These are phyloP conservation scores for Smithsoniella earleae DNA, from an alignment of 163 green algal species.

Conservation along the genomic window DNA sequence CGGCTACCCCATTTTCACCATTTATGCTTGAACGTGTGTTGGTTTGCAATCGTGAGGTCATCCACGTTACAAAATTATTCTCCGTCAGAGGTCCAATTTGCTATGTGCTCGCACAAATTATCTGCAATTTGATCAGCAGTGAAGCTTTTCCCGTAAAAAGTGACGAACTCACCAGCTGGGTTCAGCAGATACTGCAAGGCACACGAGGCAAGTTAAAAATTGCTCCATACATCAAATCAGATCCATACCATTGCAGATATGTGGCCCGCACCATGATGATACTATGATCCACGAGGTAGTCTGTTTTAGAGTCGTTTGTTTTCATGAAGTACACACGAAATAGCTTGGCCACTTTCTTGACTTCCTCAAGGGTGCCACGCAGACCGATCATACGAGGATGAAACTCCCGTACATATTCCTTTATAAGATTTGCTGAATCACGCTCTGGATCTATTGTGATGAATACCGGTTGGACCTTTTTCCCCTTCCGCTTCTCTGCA, in stretches of 20 bases:
- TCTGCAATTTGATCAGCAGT: conserved; percentile 47
- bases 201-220: background rate
- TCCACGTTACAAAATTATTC: no score
- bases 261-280: conserved; percentile 95
- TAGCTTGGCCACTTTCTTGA: conserved; percentile 58
- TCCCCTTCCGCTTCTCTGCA: conserved; percentile 49
- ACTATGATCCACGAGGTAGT: conserved; percentile 96
- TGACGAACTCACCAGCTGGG: conserved; percentile 88
- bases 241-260: no score
- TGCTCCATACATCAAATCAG: no score
- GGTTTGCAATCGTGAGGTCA: no score
- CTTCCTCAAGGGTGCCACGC: conserved; percentile 66
- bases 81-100: no score
- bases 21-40: no score
- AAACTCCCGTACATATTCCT: conserved; percentile 87
- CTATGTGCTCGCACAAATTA: conserved; percentile 39
- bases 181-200: conserved; percentile 74
- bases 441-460: conserved; percentile 89
- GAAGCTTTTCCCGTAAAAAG: conserved; percentile 81
- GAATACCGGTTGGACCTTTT: conserved; percentile 76
- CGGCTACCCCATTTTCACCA: no score
- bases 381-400: conserved; percentile 88
- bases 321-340: conserved; percentile 87
- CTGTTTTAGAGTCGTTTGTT: conserved; percentile 49
- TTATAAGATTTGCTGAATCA: conserved; percentile 61